Conservation (phyloP, 1,284 basidiomycete genomes). For the Cryptococcus sp. region DNA sequence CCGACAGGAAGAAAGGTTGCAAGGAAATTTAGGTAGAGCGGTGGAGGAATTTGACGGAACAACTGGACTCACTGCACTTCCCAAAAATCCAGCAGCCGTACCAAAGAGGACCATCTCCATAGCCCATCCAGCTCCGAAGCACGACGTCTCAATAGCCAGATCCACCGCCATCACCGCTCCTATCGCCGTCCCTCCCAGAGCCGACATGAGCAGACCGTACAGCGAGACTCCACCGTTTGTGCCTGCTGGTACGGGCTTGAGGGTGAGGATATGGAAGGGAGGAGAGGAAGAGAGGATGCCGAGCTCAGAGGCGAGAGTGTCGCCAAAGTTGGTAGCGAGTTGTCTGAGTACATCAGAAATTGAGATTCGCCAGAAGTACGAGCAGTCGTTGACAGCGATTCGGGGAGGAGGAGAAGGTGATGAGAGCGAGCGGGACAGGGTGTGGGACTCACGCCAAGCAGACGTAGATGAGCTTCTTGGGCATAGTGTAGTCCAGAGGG, state of each 20-base stretch:
- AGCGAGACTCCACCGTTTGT: conserved; percentile 84
- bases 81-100: conserved; percentile 45
- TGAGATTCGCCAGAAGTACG: too few species aligned
- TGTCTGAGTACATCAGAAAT: conserved; percentile 16
- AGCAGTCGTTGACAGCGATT: not conserved
- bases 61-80: conserved; percentile 1
- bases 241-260: conserved; percentile 69
- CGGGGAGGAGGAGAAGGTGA: not conserved
- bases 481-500: conserved; percentile 1
- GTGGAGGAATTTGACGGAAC: too few species aligned
- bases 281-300: conserved; percentile 67
- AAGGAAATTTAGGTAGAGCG: too few species aligned
- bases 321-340: conserved; percentile 30
- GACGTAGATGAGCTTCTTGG: conserved; percentile 23
- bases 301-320: conserved; percentile 49
- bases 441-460: not conserved
- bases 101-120: conserved; percentile 56
- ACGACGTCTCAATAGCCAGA: conserved; percentile 60
- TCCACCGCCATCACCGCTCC: conserved; percentile 57
- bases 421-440: too few species aligned
- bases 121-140: conserved; percentile 50
- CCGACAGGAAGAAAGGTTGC: too few species aligned
- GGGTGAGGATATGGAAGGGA: conserved; percentile 70
- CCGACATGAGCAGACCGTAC: conserved; percentile 67
- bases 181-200: conserved; percentile 67